Percentiles rank a stretch among this genome's conserved stretches.
These are phyloP conservation scores for Russula ochroleuca DNA, from an alignment of 768 basidiomycete species.

Conservation along the genomic window DNA sequence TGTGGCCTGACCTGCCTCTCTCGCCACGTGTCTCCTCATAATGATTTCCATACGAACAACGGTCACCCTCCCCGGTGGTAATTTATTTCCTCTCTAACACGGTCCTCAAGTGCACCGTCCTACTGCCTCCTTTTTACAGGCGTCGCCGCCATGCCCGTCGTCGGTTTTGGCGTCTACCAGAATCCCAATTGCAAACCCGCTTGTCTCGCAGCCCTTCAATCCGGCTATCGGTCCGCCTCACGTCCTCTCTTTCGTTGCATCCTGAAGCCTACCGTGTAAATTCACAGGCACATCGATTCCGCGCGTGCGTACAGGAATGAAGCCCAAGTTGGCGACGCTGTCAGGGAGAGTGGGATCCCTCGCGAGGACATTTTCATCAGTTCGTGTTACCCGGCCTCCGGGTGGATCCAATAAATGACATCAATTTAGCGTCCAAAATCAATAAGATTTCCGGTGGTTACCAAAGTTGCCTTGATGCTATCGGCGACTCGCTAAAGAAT, in stretches of 20 bases:
- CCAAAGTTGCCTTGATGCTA: conserved; percentile 9
- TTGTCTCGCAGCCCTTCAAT: conserved; percentile 56
- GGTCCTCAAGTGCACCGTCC: conserved; percentile 21
- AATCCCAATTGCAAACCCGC: conserved; percentile 55
- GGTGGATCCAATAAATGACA: not conserved
- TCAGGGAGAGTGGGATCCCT: conserved; percentile 51
- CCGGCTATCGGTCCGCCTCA: conserved; percentile 54
- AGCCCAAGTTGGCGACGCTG: conserved; percentile 53
- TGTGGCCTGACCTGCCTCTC: not conserved
- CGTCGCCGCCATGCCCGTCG: conserved; percentile 50
- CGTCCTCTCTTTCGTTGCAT: not conserved
- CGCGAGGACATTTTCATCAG: conserved; percentile 70
- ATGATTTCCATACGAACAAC: not conserved
- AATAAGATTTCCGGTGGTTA: conserved; percentile 20
- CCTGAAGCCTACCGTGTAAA: not conserved
- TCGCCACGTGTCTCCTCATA: conserved; percentile 14
- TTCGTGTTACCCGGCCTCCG: conserved; percentile 34
- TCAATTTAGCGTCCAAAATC: conserved; percentile 25
- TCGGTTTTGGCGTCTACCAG: conserved; percentile 69
- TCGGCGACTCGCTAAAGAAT: conserved; percentile 14
- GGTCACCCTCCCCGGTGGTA: conserved; percentile 1
- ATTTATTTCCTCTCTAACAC: conserved; percentile 32
- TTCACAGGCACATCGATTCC: conserved; percentile 62
- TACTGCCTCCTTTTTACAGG: conserved; percentile 35
- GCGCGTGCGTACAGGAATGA: conserved; percentile 70